Evolutionary conservation across 148 eudicot species (phyloP), one percentile per base, ranked within the genome.

Genomic region (Chenopodium formosanum): DNA sequence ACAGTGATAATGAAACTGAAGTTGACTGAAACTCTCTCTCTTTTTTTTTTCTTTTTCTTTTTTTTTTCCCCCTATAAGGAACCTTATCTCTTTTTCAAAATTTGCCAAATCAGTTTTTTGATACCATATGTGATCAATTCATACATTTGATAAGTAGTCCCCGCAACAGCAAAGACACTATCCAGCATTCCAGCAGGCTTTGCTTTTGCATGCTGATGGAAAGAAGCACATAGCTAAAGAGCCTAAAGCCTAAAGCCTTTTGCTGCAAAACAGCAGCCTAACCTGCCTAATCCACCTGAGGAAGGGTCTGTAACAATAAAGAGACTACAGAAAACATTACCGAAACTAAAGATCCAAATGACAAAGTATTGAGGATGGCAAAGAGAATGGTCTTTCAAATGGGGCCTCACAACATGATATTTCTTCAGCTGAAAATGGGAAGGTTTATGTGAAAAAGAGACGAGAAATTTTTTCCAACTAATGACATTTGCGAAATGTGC

Each of bases 141-240:
- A 44, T 44, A 22, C 29, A 2, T 72, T 40, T 40, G n/a, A 44
- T 72, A 2, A 85, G 88, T 88, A 93, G 97, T 84, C 90, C 92
- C 13, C 93, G 98, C 84, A 91, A 93, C 83, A 93, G 92, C 60
- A 85, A 85, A 40, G 91, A 96, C 81, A 93, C 98, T 70, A 95
- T 97, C 85, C 87, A 89, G 85, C 98, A 95, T 93, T 97, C 85
- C 87, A 89, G 85, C 98, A 95, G 84, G 83, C 97, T 66, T 85
- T 95, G 85, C 94, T 93, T 76, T 84, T 87, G 76, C 98, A 95
- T 86, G 96, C 91, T 58, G 98, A 93, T 65, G 97, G 98, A 20
- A 95, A 95, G 84, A 93, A 93, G 79, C 98, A 95, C 84, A 87
- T 90, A 81, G 96, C 89, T 64, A 95, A 40, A 40, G 44, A 40